A percentile compares a stretch with the other conserved stretches of the same genome.
phyloP scores from a whole-genome alignment of 202 grass and related monocot species.

The Hordeum pubiflorum region DNA sequence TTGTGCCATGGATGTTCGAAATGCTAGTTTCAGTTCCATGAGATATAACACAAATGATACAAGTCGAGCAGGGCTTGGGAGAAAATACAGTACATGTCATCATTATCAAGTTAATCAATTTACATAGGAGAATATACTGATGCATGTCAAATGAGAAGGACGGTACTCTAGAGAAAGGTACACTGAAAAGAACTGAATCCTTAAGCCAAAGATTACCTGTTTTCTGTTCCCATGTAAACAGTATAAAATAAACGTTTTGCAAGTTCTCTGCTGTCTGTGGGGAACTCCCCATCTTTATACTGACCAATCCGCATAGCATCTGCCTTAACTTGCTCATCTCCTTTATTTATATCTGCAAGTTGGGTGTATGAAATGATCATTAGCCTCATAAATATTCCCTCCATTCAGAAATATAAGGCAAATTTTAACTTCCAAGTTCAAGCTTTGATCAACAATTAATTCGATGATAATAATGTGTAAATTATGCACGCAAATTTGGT shows the following conservation, averaged over 20 bases:
- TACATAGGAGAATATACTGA: not conserved
- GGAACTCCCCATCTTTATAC: slow-evolving; percentile 81
- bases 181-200: not conserved
- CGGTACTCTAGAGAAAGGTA: not conserved
- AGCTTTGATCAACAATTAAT: not conserved
- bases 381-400: not conserved
- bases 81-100: slow-evolving; percentile 2
- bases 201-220: slow-evolving; percentile 49
- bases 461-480: not conserved
- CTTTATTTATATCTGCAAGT: slow-evolving; percentile 87
- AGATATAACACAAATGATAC: not conserved
- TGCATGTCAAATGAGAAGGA: not conserved
- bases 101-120: slow-evolving; percentile 8
- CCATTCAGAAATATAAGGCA: not conserved
- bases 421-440: not conserved
- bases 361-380: not conserved
- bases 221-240: slow-evolving; percentile 95
- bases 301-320: slow-evolving; percentile 83
- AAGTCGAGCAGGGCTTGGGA: not conserved
- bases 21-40: not conserved
- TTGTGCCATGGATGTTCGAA: not conserved
- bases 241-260: slow-evolving; percentile 87
- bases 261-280: slow-evolving; percentile 64
- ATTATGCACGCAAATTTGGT: not conserved
- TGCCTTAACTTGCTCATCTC: slow-evolving; percentile 85